Conservation (phyloP, 805 yeast species). For the Suhomyces tanzawaensis region DNA sequence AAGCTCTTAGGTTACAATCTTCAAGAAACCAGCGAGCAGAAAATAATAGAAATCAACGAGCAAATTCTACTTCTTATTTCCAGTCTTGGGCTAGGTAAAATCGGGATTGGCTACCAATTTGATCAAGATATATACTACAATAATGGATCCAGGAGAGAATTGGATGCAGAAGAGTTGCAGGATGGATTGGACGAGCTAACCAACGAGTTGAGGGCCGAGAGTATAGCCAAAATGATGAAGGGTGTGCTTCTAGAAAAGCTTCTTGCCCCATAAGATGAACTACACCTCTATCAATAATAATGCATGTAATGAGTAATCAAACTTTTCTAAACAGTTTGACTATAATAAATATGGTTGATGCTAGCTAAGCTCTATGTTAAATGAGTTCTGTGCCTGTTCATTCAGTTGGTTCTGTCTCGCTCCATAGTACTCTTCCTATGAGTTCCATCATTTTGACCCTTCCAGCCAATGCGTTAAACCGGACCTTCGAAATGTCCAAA, state of each 20-base stretch:
- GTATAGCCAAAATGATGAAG: conserved; percentile 26
- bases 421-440: conserved; percentile 9
- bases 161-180: conserved; percentile 3
- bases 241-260: conserved; percentile 25
- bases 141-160: conserved; percentile 8
- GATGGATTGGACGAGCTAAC: conserved; percentile 14
- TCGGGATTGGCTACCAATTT: conserved; percentile 26
- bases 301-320: background rate
- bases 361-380: no score
- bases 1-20: conserved; percentile 25
- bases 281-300: background rate
- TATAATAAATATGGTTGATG: no score
- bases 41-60: conserved; percentile 14
- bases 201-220: conserved; percentile 21
- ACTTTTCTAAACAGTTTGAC: no score
- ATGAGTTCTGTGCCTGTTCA: no score
- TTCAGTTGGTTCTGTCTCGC: no score
- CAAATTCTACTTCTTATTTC: conserved; percentile 24
- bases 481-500: conserved; percentile 39
- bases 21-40: conserved; percentile 9
- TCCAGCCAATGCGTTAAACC: conserved; percentile 48
- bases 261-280: conserved; percentile 7
- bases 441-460: conserved; percentile 36
- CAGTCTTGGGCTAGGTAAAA: conserved; percentile 26
- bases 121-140: conserved; percentile 25